Evolutionary conservation across 306 rosid genomes (phyloP), one percentile per base, ranked within the genome.

Genomic region (Psophocarpus tetragonolobus): DNA sequence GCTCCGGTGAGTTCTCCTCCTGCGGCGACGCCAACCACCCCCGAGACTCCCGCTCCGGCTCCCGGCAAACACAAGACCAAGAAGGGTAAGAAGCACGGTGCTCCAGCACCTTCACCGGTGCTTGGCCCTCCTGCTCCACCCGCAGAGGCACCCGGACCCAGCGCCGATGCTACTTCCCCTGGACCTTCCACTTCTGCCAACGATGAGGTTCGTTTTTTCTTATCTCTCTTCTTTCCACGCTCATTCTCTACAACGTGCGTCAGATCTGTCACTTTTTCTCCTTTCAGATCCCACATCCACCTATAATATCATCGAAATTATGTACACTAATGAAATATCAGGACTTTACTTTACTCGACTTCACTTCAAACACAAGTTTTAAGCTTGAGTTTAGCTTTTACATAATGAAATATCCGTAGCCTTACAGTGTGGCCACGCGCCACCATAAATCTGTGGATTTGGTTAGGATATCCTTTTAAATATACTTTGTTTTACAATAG

Each of bases 91-190:
- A 89, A 90, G 77, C 88, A 82, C 75, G 56, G 50, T 74, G 87
- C 95, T 6, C 91, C 92, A 0, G 88, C 92, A 36, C 92, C 94
- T 0, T 73, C 87, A 7, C 90, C 92, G 12, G 33, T 62, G 80
- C 9, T 14, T 0, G 8, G 85, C 32, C 94, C 97, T 3, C 94
- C 97, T 0, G 92, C 97, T 5, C 92, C 97, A 24, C 91, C 93
- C 0, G n/a, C 81, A 1, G 93, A 84, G 61, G 88, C 97, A 4
- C 97, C 98, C 1, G 92, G 87, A 66, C 80, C 84, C 13, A 85
- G 89, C 50, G 80, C 12, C 6, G 96, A 81, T 8, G 88, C 91
- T 1, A 1, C 36, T 0, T 65, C 96, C 0, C 94, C 98, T 48
- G 83, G 88, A 6, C 93, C 97, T 24, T 70, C 92, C 0, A 0